Conservation (phyloP, 257 asterid genomes). For the Solanum piurae region DNA sequence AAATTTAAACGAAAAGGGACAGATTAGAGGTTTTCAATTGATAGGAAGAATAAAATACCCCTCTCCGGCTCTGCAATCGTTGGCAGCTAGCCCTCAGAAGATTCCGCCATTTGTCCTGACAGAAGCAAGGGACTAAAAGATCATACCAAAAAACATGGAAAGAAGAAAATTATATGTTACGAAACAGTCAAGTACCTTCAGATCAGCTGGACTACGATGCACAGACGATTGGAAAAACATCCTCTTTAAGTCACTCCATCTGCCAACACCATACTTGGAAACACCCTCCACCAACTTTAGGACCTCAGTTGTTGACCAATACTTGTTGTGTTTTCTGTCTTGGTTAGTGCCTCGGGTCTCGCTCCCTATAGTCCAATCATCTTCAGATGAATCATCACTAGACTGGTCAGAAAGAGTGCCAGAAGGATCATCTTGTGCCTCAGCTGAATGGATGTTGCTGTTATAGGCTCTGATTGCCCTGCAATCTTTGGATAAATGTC, state of each 20-base stretch:
- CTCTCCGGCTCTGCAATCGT: background rate
- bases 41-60: background rate
- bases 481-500: background rate
- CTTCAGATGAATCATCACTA: background rate
- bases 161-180: background rate
- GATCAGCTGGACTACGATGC: background rate
- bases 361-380: background rate
- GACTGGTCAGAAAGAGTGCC: background rate
- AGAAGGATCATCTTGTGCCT: background rate
- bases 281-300: conserved; percentile 10
- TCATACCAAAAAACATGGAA: background rate
- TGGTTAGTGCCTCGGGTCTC: background rate
- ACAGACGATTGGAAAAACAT: background rate
- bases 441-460: background rate
- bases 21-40: background rate
- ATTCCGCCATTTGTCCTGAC: conserved; percentile 13
- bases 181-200: background rate
- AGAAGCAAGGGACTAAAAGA: background rate
- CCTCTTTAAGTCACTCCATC: conserved; percentile 6
- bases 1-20: background rate
- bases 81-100: background rate
- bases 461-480: background rate
- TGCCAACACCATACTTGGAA: conserved; percentile 7
- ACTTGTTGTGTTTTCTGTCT: background rate
- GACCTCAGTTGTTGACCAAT: conserved; percentile 7